Evolutionary conservation across 2,329 filamentous ascomycete species (phyloP).

Genomic region (Elsinoe necatrix): DNA sequence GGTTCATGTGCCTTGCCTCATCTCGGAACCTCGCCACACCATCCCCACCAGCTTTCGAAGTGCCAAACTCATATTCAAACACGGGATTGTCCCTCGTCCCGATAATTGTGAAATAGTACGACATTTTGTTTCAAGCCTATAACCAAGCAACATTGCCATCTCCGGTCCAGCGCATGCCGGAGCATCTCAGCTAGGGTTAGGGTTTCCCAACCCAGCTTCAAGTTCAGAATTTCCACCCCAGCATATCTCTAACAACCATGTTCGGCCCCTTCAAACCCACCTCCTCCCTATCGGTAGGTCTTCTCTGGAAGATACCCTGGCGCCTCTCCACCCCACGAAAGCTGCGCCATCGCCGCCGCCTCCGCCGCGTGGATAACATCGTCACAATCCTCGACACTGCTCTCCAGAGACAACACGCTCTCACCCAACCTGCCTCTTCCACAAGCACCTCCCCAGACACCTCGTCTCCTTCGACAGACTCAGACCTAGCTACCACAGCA

Average conservation of each 20-base stretch:
- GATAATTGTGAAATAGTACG: slow-evolving; percentile 96
- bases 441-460: slow-evolving; percentile 12
- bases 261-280: slow-evolving; percentile 77
- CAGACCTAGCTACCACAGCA: slow-evolving; percentile 25
- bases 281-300: slow-evolving; percentile 65
- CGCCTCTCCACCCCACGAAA: slow-evolving; percentile 88
- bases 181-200: slow-evolving; percentile 8
- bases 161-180: neutral
- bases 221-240: slow-evolving; percentile 12
- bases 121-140: slow-evolving; percentile 52
- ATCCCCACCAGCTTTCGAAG: slow-evolving; percentile 90
- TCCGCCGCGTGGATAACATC: slow-evolving; percentile 80
- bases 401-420: slow-evolving; percentile 49
- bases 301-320: slow-evolving; percentile 97
- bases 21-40: slow-evolving; percentile 82
- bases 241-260: slow-evolving; percentile 46
- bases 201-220: neutral
- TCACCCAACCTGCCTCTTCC: slow-evolving; percentile 27
- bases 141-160: too few relatives aligned
- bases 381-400: slow-evolving; percentile 74
- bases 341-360: slow-evolving; percentile 70
- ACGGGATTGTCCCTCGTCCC: slow-evolving; percentile 92
- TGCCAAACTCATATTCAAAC: slow-evolving; percentile 95
- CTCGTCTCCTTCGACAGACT: neutral
- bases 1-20: slow-evolving; percentile 86